phyloP scores from a whole-genome alignment of 2,329 filamentous ascomycete genomes.

The Mollisia scopiformis region DNA sequence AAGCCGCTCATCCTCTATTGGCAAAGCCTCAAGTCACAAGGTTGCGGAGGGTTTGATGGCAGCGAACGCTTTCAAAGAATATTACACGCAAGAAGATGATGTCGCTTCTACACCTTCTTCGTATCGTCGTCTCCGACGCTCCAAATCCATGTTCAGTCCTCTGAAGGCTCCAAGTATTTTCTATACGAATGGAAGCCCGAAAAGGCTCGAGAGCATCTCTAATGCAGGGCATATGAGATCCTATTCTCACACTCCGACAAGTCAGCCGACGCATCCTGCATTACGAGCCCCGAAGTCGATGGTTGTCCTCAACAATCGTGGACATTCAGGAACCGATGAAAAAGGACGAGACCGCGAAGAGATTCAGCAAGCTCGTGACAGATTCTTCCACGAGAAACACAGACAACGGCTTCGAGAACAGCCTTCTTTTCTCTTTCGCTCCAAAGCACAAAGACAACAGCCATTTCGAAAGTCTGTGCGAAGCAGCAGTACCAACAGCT shows the following conservation, averaged over 20 bases:
- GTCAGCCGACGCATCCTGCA: conserved; percentile 28
- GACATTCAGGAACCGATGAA: conserved; percentile 21
- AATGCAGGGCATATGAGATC: conserved; percentile 10
- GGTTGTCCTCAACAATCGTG: conserved; percentile 50
- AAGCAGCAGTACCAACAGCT: conserved; percentile 45
- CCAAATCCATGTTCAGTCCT: conserved; percentile 55
- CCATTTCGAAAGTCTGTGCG: conserved; percentile 54
- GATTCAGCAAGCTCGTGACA: conserved; percentile 42
- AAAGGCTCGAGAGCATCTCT: conserved; percentile 18
- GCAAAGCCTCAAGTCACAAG: conserved; percentile 30
- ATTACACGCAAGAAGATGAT: conserved; percentile 52
- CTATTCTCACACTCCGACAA: conserved; percentile 23
- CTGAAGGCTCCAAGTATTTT: conserved; percentile 29
- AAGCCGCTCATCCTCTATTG: conserved; percentile 36
- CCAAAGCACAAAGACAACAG: conserved; percentile 36
- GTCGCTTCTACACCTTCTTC: conserved; percentile 51
- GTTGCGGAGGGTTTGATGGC: conserved; percentile 39
- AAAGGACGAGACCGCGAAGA: conserved; percentile 40
- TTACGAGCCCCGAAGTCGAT: conserved; percentile 57
- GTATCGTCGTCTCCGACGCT: conserved; percentile 54
- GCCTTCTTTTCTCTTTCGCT: conserved; percentile 48
- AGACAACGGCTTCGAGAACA: conserved; percentile 44
- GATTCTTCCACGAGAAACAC: conserved; percentile 40
- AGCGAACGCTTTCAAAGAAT: conserved; percentile 43
- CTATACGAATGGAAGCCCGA: conserved; percentile 34